phyloP scores from a whole-genome alignment of 306 rosid species.

The Cicer arietinum region DNA sequence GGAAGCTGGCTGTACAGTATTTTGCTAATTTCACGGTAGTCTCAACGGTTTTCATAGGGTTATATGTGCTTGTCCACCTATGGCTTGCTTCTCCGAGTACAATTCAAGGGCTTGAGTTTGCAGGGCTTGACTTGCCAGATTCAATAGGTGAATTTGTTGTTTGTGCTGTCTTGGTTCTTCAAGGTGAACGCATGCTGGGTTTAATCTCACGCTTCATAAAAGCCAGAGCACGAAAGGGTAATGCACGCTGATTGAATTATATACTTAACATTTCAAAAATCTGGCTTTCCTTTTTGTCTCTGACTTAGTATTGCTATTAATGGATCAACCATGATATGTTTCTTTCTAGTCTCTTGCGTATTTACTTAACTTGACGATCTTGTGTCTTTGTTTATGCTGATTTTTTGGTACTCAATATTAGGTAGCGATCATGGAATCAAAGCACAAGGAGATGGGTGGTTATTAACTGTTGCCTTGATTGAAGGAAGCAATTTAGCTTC shows the following conservation, averaged over 20 bases:
- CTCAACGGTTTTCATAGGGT: constrained; percentile 68
- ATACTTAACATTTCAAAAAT: constrained; percentile 11
- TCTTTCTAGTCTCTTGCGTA: not conserved
- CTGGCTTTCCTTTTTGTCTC: constrained; percentile 31
- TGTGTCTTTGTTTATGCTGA: constrained; percentile 38
- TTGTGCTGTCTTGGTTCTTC: constrained; percentile 86
- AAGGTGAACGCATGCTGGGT: constrained; percentile 81
- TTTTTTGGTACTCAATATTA: constrained; percentile 43
- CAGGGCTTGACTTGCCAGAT: constrained; percentile 96
- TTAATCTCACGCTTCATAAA: constrained; percentile 87
- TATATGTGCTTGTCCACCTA: constrained; percentile 82
- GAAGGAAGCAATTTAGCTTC: constrained; percentile 92
- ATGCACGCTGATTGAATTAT: constrained; percentile 28
- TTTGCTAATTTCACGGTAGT: constrained; percentile 80
- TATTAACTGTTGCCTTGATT: constrained; percentile 91
- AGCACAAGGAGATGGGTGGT: constrained; percentile 99
- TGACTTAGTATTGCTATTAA: constrained; percentile 32
- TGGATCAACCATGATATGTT: constrained; percentile 15
- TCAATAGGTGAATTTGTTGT: constrained; percentile 87
- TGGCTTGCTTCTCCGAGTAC: constrained; percentile 75
- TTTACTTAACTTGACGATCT: constrained; percentile 29
- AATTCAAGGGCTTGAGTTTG: constrained; percentile 92
- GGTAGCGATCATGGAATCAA: constrained; percentile 98
- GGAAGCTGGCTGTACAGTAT: constrained; percentile 89
- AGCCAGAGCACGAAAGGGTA: constrained; percentile 90